phyloP scores from a whole-genome alignment of 2,329 filamentous ascomycete species.

The Clonostachys rhizophaga region DNA sequence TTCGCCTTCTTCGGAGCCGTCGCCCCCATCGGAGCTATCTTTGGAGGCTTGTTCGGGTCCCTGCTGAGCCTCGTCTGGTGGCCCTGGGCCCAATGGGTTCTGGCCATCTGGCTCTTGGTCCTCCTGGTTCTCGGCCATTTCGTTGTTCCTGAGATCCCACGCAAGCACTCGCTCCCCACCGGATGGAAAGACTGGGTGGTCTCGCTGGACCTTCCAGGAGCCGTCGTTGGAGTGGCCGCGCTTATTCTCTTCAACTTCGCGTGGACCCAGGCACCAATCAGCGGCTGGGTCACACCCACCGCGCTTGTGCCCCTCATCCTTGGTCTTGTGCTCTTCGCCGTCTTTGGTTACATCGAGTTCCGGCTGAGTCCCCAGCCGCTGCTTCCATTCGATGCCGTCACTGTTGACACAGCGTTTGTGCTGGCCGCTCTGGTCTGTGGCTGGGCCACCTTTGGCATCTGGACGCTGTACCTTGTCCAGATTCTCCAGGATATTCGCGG shows the following conservation, averaged over 20 bases:
- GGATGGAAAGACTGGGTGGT: constrained; percentile 11
- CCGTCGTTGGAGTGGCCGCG: constrained; percentile 40
- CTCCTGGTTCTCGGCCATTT: constrained; percentile 22
- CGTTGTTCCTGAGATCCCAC: constrained; percentile 23
- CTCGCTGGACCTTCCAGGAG: constrained; percentile 32
- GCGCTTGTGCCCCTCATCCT: constrained; percentile 53
- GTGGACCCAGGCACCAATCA: constrained; percentile 60
- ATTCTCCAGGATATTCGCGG: constrained; percentile 39
- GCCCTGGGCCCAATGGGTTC: constrained; percentile 42
- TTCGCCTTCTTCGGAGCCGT: constrained; percentile 46
- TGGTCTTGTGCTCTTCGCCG: constrained; percentile 44
- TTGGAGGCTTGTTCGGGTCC: constrained; percentile 32
- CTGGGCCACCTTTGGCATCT: constrained; percentile 50
- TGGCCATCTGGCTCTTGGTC: constrained; percentile 24
- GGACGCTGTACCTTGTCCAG: constrained; percentile 45
- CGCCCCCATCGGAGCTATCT: constrained; percentile 38
- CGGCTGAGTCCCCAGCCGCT: constrained; percentile 43
- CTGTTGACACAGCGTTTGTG: constrained; percentile 48
- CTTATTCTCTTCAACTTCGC: constrained; percentile 62
- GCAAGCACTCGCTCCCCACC: constrained; percentile 4
- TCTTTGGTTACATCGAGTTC: constrained; percentile 54
- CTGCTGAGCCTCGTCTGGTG: constrained; percentile 36
- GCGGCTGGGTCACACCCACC: constrained; percentile 52
- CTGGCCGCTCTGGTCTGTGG: constrained; percentile 47
- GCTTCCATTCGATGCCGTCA: constrained; percentile 45